Base-by-base conservation (phyloP, 176 grass and related monocot species). In the Carex myosuroides region DNA sequence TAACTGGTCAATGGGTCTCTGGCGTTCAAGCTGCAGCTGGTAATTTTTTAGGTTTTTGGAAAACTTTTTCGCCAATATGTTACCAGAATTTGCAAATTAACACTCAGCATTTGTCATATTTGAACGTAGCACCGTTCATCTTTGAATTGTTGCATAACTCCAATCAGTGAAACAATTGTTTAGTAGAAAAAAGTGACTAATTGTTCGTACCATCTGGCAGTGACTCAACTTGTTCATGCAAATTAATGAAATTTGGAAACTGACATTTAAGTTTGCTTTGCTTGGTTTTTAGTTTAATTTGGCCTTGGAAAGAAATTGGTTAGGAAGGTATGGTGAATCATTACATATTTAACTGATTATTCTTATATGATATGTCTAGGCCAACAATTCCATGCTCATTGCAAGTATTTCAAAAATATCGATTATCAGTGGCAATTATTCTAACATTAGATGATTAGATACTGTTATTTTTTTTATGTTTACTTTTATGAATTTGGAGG, bases 1-100 rank as follows among this genome's bases (percentile, higher is more conserved):
- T 89, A 90, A 92, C 84, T 83, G 92, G 92, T 48, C 86, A 93
- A 58, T 95, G 92, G 95, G 72, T 90, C 80, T 86, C 91, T 4
- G 88, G 73, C 64, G 91, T 95, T 85, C 92, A 98, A 91, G 91
- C 92, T 90, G 95, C 95, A 70, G 81, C 86, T 89, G 95, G 95
- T 93, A 95, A 68, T 63, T 46, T 82, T 85, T 87, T 39, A 69
- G 86, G 26, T 56, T 56, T 30, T 14, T 29, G 13, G 13, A 56
- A 56, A 77, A 39, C 0, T 21, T 11, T 14, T 75, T 75, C 29
- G 29, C 46, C 48, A 13, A 17, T 56, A 17, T 56, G 29, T 56
- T 55, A 32, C 12, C 50, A 61, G 44, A 55, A 75, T 32, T 29
- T 83, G 70, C 70, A 76, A 76, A 42, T 58, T 59, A 79, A 50